A percentile compares a stretch with the other conserved stretches of the same genome.
Conservation (phyloP, 192 early-diverging fungal genomes). For the Thamnidium elegans region DNA sequence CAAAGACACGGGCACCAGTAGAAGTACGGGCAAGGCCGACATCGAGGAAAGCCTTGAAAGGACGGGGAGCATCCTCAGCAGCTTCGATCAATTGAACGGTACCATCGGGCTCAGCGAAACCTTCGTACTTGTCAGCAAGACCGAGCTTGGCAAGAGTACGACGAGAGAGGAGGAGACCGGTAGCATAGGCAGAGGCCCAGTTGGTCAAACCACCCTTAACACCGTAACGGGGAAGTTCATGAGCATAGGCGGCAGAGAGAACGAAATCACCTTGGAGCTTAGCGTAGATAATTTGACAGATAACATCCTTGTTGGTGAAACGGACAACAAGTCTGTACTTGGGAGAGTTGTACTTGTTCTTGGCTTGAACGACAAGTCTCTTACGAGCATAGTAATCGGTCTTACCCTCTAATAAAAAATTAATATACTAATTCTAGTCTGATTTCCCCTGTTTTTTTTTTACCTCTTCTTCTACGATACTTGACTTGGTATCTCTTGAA, state of each 20-base stretch:
- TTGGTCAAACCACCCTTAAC: slow-evolving; percentile 99
- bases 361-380: slow-evolving; percentile 97
- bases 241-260: slow-evolving; percentile 91
- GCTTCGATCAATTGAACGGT: slow-evolving; percentile 84
- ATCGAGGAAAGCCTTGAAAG: slow-evolving; percentile 98
- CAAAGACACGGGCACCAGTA: slow-evolving; percentile 96
- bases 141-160: slow-evolving; percentile 94
- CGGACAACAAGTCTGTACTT: slow-evolving; percentile 99
- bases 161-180: slow-evolving; percentile 95
- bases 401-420: slow-evolving; percentile 83
- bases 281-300: slow-evolving; percentile 97
- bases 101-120: slow-evolving; percentile 89
- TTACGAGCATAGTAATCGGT: slow-evolving; percentile 99
- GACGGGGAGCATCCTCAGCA: slow-evolving; percentile 87
- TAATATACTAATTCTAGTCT: background rate
- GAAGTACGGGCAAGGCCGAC: slow-evolving; percentile 96
- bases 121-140: slow-evolving; percentile 95
- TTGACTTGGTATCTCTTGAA: slow-evolving; percentile 99
- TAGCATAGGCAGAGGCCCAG: slow-evolving; percentile 99
- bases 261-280: slow-evolving; percentile 98
- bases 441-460: background rate
- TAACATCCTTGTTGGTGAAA: slow-evolving; percentile 97
- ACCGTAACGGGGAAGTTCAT: slow-evolving; percentile 95
- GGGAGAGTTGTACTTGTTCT: slow-evolving; percentile 99
- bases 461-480: slow-evolving; percentile 95